These are phyloP conservation scores for Rosa persica DNA, from an alignment of 306 rosid genomes.

Conservation along the genomic window DNA sequence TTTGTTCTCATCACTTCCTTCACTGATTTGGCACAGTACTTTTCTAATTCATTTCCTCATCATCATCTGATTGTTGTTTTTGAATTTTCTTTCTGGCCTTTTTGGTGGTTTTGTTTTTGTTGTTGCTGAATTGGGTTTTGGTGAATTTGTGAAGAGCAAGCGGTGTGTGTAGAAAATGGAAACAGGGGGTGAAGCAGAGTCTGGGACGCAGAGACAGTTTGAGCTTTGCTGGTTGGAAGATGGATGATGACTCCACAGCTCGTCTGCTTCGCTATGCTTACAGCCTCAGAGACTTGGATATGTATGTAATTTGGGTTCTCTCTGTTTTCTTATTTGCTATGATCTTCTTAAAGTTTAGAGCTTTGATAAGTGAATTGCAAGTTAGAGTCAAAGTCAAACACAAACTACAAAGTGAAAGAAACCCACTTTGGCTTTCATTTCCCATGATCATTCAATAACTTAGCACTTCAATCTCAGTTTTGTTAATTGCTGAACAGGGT, in stretches of 20 bases:
- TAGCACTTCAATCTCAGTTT: neutral
- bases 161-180: constrained; percentile 91
- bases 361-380: neutral
- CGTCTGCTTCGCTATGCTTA: constrained; percentile 77
- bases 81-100: neutral
- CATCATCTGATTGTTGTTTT: neutral
- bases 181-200: constrained; percentile 74
- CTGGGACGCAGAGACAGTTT: constrained; percentile 58
- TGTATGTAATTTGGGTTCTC: constrained; percentile 50
- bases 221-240: constrained; percentile 84
- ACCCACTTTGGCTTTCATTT: neutral
- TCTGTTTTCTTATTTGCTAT: neutral
- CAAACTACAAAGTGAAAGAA: constrained; percentile 5
- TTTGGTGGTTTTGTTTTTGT: neutral
- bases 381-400: neutral
- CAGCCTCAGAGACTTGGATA: constrained; percentile 72
- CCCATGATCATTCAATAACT: neutral
- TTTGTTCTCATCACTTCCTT: constrained; percentile 63
- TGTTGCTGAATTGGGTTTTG: neutral
- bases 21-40: constrained; percentile 93
- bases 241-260: constrained; percentile 89
- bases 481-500: neutral
- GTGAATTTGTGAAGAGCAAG: constrained; percentile 53
- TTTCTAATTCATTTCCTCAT: neutral
- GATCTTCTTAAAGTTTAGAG: neutral